A percentile compares a stretch with the other conserved stretches of the same genome.
Evolutionary conservation across 2,329 filamentous ascomycete genomes (phyloP).

Genomic region (Metarhizium rileyi): DNA sequence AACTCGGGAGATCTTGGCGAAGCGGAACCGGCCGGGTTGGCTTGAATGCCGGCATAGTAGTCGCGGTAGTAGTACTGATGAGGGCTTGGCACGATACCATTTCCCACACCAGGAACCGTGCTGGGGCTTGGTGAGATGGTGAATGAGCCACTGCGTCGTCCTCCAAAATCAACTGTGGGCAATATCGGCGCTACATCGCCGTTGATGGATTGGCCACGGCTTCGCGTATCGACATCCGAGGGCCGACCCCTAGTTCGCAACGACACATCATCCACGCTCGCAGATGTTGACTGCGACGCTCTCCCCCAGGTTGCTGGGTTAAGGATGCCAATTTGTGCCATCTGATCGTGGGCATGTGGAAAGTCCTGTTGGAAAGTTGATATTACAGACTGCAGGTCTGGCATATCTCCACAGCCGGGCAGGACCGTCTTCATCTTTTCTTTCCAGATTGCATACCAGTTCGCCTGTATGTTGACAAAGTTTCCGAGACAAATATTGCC

Average conservation of each 20-base stretch:
- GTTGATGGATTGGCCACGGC: slow-evolving; percentile 51
- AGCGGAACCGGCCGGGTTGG: slow-evolving; percentile 44
- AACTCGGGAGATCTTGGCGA: slow-evolving; percentile 47
- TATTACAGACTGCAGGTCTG: slow-evolving; percentile 64
- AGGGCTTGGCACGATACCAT: slow-evolving; percentile 31
- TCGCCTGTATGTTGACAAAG: slow-evolving; percentile 73
- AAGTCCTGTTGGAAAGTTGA: slow-evolving; percentile 72
- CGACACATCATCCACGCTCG: slow-evolving; percentile 41
- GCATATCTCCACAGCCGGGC: slow-evolving; percentile 50
- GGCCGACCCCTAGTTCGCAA: slow-evolving; percentile 40
- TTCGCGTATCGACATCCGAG: slow-evolving; percentile 39
- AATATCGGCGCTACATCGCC: slow-evolving; percentile 53
- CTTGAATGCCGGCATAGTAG: slow-evolving; percentile 32
- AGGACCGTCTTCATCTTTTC: slow-evolving; percentile 72
- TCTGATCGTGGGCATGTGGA: slow-evolving; percentile 61
- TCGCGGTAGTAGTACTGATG: slow-evolving; percentile 49
- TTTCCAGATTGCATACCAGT: slow-evolving; percentile 77
- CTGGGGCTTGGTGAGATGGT: slow-evolving; percentile 45
- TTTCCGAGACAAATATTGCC: slow-evolving; percentile 75
- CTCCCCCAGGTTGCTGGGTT: slow-evolving; percentile 59
- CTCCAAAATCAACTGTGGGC: slow-evolving; percentile 56
- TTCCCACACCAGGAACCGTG: slow-evolving; percentile 9
- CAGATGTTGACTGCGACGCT: slow-evolving; percentile 49
- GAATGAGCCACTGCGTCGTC: slow-evolving; percentile 58
- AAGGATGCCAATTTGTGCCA: slow-evolving; percentile 64